These are phyloP conservation scores for Biscogniauxia sp. DNA, from an alignment of 2,329 filamentous ascomycete genomes.

Conservation along the genomic window DNA sequence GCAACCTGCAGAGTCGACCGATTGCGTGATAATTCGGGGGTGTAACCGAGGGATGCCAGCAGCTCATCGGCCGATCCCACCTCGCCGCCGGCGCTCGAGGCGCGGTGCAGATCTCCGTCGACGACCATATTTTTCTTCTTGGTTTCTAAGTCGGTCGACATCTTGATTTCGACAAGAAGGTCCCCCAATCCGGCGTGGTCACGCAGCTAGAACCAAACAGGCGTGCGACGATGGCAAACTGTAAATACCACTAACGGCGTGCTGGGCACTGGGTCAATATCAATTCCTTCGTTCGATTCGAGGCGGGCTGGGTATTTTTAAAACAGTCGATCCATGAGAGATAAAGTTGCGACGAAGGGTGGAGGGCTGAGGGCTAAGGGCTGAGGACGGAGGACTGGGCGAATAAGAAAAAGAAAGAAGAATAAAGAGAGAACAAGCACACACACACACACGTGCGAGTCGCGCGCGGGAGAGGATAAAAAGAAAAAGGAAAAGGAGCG, in stretches of 20 bases:
- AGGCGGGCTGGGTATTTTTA: background rate
- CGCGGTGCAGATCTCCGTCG: constrained; percentile 9
- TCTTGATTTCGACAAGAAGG: background rate
- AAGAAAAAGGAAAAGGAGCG: background rate
- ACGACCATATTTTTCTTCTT: constrained; percentile 14
- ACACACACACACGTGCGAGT: background rate
- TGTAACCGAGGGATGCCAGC: constrained; percentile 64
- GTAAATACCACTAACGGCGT: background rate
- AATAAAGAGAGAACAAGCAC: background rate
- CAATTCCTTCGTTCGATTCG: background rate
- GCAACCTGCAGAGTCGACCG: constrained; percentile 67
- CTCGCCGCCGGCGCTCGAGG: constrained; percentile 25
- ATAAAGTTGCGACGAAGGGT: background rate
- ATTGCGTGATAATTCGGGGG: constrained; percentile 61
- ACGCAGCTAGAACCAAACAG: background rate
- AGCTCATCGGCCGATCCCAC: constrained; percentile 57
- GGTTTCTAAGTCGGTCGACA: constrained; percentile 12
- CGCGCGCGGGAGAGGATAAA: too few species aligned
- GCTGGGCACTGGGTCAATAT: background rate
- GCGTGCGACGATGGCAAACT: background rate
- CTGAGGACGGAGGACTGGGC: background rate
- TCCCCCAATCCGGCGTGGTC: background rate
- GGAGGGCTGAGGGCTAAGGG: too few species aligned
- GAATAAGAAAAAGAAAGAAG: background rate
- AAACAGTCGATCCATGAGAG: background rate